Base-by-base conservation (phyloP, 352 stramenopile species). In the Halophytophthora polymorphica region DNA sequence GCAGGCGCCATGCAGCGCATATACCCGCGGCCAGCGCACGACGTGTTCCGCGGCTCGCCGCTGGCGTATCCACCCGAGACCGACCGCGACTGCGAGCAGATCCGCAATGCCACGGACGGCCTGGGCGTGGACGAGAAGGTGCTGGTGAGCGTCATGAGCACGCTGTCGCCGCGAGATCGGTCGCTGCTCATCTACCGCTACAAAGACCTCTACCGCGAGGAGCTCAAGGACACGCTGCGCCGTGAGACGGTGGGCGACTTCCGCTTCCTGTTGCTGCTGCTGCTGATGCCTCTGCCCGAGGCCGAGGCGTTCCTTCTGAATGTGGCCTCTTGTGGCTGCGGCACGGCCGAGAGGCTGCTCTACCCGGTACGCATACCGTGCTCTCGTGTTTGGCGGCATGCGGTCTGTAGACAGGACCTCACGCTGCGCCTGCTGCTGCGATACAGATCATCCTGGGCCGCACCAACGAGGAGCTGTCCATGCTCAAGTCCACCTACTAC, bases 401-500 rank as follows among this genome's bases (percentile, higher is more conserved):
- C 18, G 23, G 10, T 38, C 10, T 18, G 13, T 47, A n/a, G 35
- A 34, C 34, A 21, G 18, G 14, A 28, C 45, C 40, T 56, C 25
- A 57, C 22, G 0, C 1, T 18, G 6, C 45, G n/a, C 21, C 29
- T 28, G 31, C 25, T 51, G 14, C 28, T 14, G 42, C 51, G 25
- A 15, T 35, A 18, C 31, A 88, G 77, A 80, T 92, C 22, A 34
- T 92, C 6, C 42, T 87, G 22, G 78, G 78, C n/a, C 76, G 81
- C 60, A 84, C 74, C 15, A 83, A 84, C 43, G 69, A 86, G 25
- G 82, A 92, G 57, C 57, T 92, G 29, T 69, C 69, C 25, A 75
- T 90, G 64, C 67, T 92, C 40, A 86, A 85, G 61, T 73, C 70
- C 49, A 85, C 76, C 43, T 90, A 85, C 61, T 87, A 81, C 50